phyloP scores from a whole-genome alignment of 179 eudicot species.

The Pouteria campechiana region DNA sequence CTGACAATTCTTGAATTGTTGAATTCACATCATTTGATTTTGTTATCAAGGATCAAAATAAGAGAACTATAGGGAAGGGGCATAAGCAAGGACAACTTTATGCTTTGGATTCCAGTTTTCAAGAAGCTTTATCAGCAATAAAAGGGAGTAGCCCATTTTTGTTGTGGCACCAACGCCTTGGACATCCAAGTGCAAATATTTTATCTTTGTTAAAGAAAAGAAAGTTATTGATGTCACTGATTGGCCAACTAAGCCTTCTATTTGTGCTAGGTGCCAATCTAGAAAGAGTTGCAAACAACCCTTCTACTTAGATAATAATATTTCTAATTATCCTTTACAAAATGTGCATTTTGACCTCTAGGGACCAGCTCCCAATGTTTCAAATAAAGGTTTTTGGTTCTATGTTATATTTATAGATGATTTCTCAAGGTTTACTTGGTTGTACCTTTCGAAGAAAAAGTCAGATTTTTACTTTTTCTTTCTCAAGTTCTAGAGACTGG shows the following conservation, averaged over 20 bases:
- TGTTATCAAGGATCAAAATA: slow-evolving; percentile 1
- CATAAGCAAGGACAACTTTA: slow-evolving; percentile 5
- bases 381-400: neutral
- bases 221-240: neutral
- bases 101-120: neutral
- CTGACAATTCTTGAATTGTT: neutral
- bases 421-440: neutral
- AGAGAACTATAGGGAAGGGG: neutral
- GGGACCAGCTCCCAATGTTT: too few relatives aligned
- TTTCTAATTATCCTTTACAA: slow-evolving; percentile 1
- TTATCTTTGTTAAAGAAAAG: neutral
- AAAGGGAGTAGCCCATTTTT: neutral
- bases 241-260: neutral
- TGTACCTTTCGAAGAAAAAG: neutral
- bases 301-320: neutral
- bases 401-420: neutral
- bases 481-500: neutral
- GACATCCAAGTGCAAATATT: neutral
- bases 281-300: neutral
- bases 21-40: slow-evolving; percentile 1
- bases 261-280: slow-evolving; percentile 1
- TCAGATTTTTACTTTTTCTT: neutral
- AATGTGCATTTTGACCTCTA: too few relatives aligned
- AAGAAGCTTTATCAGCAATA: slow-evolving; percentile 4
- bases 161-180: slow-evolving; percentile 3